phyloP scores from a whole-genome alignment of 2,329 filamentous ascomycete genomes.

The Trichoderma oligosporum region DNA sequence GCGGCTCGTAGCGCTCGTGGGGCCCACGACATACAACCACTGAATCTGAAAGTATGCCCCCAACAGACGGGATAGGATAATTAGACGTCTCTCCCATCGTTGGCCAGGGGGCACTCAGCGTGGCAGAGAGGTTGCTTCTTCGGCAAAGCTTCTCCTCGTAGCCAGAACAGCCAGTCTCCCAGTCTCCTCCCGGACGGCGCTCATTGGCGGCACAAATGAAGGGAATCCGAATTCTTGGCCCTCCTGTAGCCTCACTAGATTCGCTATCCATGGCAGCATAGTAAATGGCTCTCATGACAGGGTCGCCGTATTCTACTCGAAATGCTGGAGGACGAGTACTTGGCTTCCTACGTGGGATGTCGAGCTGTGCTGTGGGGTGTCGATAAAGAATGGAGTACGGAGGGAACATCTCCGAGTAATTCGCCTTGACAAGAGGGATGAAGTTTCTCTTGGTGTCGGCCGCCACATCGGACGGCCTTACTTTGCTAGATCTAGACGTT shows the following conservation, averaged over 20 bases:
- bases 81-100: constrained; percentile 46
- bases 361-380: constrained; percentile 47
- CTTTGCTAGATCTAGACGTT: constrained; percentile 30
- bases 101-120: constrained; percentile 59
- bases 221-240: constrained; percentile 46
- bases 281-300: constrained; percentile 56
- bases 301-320: constrained; percentile 53
- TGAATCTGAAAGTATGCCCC: constrained; percentile 65
- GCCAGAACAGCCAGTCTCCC: constrained; percentile 59
- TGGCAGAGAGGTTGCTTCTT: constrained; percentile 68
- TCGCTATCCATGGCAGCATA: constrained; percentile 47
- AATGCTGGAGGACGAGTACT: constrained; percentile 44
- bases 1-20: constrained; percentile 59
- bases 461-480: constrained; percentile 58
- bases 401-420: constrained; percentile 53
- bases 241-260: constrained; percentile 32
- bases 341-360: constrained; percentile 35
- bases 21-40: constrained; percentile 72
- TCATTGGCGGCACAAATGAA: constrained; percentile 74
- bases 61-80: constrained; percentile 68
- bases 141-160: constrained; percentile 67
- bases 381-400: constrained; percentile 58
- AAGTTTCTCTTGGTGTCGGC: constrained; percentile 68
- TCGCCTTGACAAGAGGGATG: constrained; percentile 60
- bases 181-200: constrained; percentile 72